Evolutionary conservation across 1,139 yeast genomes (phyloP), one percentile per base, ranked within the genome.

Genomic region (Geotrichum fermentans): DNA sequence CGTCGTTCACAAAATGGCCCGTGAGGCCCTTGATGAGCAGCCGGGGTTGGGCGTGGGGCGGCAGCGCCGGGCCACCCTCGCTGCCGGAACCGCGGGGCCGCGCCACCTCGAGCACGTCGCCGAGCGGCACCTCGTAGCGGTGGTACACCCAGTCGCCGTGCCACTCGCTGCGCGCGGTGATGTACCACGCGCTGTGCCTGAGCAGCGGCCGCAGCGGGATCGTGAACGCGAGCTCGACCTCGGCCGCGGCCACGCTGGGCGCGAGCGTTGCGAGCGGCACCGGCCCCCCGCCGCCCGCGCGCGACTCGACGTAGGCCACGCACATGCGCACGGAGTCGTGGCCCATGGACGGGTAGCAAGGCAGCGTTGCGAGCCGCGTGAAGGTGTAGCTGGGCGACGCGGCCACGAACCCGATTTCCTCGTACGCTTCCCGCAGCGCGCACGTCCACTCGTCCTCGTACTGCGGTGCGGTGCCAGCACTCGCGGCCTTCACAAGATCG

Each of bases 261-360:
- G 60, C 60, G 8, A 61, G 37, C 26, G 53, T 52, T 24, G 33
- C 39, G 10, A 59, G 50, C 18, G 48, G 14, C 5, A 51, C 40
- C 10, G 14, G 14, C 4, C 26, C 39, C 26, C 21, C 34, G 35
- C 14, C 8, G 51, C 38, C 28, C 38, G 50, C 43, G 33, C 14
- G 24, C 59, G 66, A 34, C 56, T 60, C 68, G 63, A 86, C 71
- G 56, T 80, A 78, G 32, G 86, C 89, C 21, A 87, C 76, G 61
- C 92, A 77, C 1, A 96, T 95, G 48, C 83, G 73, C 2, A 88
- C 96, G 17, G 87, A 84, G 35, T 84, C 73, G 52, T 83, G 78
- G 2, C 90, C 84, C 53, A 92, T 68, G 7, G 92, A 83, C 33
- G 87, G 65, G 61, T 84, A 87, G 53, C 85, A 74, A 1, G 96